phyloP scores from a whole-genome alignment of 352 stramenopile genomes.

The Peronosclerospora sorghi region DNA sequence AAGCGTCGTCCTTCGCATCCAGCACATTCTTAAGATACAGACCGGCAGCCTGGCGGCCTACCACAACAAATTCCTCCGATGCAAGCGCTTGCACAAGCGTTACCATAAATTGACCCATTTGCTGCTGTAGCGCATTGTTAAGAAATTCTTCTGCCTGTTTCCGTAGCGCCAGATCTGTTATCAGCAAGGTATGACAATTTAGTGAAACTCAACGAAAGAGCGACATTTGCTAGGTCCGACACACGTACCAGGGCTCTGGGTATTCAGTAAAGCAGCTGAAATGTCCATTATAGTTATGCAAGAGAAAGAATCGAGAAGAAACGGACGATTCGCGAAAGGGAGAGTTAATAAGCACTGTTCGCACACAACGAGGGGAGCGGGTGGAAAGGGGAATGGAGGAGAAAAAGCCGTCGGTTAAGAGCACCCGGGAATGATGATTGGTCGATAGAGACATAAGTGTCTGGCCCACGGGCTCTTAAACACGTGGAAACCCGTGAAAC shows the following conservation, averaged over 20 bases:
- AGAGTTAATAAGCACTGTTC: slow-evolving; percentile 1
- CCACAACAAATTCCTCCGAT: slow-evolving; percentile 64
- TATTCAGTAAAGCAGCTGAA: slow-evolving; percentile 66
- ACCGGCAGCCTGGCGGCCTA: slow-evolving; percentile 66
- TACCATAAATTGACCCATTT: slow-evolving; percentile 79
- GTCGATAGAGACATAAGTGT: background rate
- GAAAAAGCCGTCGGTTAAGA: slow-evolving; percentile 18
- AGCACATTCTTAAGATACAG: slow-evolving; percentile 83
- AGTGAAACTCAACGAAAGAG: background rate
- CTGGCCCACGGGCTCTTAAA: too few species aligned
- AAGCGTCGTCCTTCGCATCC: slow-evolving; percentile 70
- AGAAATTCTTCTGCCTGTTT: slow-evolving; percentile 79
- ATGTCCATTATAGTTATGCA: slow-evolving; percentile 51
- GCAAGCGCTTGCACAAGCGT: slow-evolving; percentile 71
- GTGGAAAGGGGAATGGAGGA: slow-evolving; percentile 21
- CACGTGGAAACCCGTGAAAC: background rate
- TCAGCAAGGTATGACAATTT: slow-evolving; percentile 3
- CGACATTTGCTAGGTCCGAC: background rate
- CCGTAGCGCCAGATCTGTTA: slow-evolving; percentile 47
- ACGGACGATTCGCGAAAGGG: background rate
- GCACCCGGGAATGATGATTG: background rate
- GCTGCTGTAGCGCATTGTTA: slow-evolving; percentile 65
- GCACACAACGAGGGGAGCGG: background rate
- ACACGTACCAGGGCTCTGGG: slow-evolving; percentile 52
- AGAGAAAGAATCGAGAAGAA: background rate